Evolutionary conservation across 2,329 filamentous ascomycete species (phyloP).

Genomic region (Colletotrichum australisinense): DNA sequence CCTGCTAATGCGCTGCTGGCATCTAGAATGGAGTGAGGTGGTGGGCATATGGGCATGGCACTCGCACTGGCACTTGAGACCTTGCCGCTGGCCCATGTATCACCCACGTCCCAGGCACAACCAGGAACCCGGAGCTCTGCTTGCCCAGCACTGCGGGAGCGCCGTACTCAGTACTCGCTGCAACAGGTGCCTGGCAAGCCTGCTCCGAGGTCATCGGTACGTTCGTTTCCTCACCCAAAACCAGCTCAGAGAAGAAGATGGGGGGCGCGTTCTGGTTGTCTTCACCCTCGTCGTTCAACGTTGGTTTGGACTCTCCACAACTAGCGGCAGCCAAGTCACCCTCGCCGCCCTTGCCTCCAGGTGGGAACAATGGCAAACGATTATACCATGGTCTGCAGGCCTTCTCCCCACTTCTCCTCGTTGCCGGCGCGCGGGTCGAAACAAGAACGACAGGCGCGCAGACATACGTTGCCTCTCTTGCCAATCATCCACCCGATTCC

Average conservation of each 20-base stretch:
- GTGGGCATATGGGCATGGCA: not conserved
- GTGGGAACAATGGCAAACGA: constrained; percentile 21
- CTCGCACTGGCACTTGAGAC: constrained; percentile 24
- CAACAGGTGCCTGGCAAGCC: not conserved
- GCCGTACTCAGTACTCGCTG: constrained; percentile 21
- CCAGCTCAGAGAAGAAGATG: constrained; percentile 6
- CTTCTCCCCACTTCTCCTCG: constrained; percentile 9
- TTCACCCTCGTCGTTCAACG: not conserved
- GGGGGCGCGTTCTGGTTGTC: not conserved
- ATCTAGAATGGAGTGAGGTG: not conserved
- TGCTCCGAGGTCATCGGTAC: constrained; percentile 13
- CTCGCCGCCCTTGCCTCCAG: constrained; percentile 12
- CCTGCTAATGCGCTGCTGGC: not conserved
- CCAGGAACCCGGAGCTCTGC: constrained; percentile 34
- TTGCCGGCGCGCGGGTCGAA: not conserved
- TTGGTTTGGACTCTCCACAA: constrained; percentile 8
- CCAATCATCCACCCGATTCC: not conserved
- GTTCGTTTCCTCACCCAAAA: not conserved
- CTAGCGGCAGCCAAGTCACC: constrained; percentile 27
- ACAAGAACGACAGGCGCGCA: not conserved
- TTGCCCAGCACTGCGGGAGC: constrained; percentile 22
- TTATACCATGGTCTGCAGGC: not conserved
- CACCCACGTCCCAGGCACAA: constrained; percentile 34
- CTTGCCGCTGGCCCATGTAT: constrained; percentile 33
- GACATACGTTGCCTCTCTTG: not conserved